Evolutionary conservation across 257 asterid species (phyloP).

Genomic region (Coffea canephora): DNA sequence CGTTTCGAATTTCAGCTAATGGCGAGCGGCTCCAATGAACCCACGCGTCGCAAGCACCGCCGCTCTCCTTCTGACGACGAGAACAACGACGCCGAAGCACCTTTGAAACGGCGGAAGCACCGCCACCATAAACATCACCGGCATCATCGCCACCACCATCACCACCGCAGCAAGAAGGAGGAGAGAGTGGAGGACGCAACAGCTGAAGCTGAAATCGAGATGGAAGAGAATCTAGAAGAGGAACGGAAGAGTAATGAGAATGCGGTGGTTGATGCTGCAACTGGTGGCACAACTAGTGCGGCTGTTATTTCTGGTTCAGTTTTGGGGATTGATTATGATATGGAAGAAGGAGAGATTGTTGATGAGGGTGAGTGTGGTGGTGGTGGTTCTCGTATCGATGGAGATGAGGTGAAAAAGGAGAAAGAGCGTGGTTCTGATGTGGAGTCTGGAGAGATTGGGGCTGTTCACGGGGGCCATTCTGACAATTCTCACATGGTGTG

Average conservation of each 20-base stretch:
- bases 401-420: conserved; percentile 15
- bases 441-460: conserved; percentile 46
- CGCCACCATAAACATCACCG: conserved; percentile 61
- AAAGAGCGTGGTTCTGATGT: conserved; percentile 37
- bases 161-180: conserved; percentile 51
- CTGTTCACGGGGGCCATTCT: conserved; percentile 8
- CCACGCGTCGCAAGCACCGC: conserved; percentile 61
- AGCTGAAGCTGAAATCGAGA: conserved; percentile 22
- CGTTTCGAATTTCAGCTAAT: conserved; percentile 23
- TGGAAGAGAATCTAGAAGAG: conserved; percentile 12
- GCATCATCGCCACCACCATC: conserved; percentile 43
- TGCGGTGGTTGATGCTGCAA: conserved; percentile 20
- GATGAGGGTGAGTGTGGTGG: conserved; percentile 48
- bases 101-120: conserved; percentile 81
- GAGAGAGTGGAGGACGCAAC: conserved; percentile 6
- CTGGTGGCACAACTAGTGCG: conserved; percentile 19
- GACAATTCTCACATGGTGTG: conserved; percentile 62
- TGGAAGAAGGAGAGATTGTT: conserved; percentile 98
- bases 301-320: conserved; percentile 34
- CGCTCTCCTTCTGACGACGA: conserved; percentile 67
- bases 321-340: conserved; percentile 68
- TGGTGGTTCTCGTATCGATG: conserved; percentile 13
- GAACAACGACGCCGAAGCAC: conserved; percentile 58
- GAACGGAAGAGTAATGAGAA: conserved; percentile 17
- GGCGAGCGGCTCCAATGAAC: conserved; percentile 70